Evolutionary conservation across 352 stramenopile species (phyloP).

Genomic region (Phytophthora sp.): DNA sequence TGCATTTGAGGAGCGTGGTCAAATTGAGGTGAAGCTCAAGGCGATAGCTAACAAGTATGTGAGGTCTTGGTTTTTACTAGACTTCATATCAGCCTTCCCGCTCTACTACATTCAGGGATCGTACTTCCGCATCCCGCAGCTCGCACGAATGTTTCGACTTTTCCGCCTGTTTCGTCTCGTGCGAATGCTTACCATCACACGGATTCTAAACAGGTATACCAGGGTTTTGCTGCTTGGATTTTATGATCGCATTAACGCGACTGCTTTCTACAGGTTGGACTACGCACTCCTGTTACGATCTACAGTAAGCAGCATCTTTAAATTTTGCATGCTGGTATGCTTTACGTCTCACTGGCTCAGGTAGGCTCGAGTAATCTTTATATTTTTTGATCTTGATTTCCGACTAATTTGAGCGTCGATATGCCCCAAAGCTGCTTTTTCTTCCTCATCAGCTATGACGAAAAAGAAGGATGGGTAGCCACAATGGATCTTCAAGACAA

Average conservation of each 20-base stretch:
- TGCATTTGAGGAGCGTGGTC: slow-evolving; percentile 64
- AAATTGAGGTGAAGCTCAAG: slow-evolving; percentile 52
- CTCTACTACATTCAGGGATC: slow-evolving; percentile 70
- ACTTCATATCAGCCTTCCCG: slow-evolving; percentile 79
- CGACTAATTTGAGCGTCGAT: too few relatives aligned
- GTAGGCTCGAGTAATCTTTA: slow-evolving; percentile 4
- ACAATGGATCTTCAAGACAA: slow-evolving; percentile 39
- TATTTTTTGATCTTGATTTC: too few relatives aligned
- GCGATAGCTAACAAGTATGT: slow-evolving; percentile 66
- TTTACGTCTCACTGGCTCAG: slow-evolving; percentile 86
- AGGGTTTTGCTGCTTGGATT: not conserved
- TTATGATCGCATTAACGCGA: not conserved
- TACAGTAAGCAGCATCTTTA: slow-evolving; percentile 78
- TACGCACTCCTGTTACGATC: slow-evolving; percentile 77
- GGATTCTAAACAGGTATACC: slow-evolving; percentile 63
- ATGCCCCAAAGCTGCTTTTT: slow-evolving; percentile 54
- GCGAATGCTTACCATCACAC: slow-evolving; percentile 74
- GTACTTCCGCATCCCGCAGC: slow-evolving; percentile 67
- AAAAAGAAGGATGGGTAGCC: slow-evolving; percentile 57
- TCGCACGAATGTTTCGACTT: slow-evolving; percentile 63
- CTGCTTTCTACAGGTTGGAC: slow-evolving; percentile 42
- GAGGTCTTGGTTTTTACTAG: slow-evolving; percentile 74
- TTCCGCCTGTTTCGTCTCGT: slow-evolving; percentile 70
- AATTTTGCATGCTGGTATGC: slow-evolving; percentile 81
- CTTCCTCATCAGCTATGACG: slow-evolving; percentile 58